Evolutionary conservation across 164 flowering plant genomes (phyloP).

Genomic region (Amborella trichopoda): DNA sequence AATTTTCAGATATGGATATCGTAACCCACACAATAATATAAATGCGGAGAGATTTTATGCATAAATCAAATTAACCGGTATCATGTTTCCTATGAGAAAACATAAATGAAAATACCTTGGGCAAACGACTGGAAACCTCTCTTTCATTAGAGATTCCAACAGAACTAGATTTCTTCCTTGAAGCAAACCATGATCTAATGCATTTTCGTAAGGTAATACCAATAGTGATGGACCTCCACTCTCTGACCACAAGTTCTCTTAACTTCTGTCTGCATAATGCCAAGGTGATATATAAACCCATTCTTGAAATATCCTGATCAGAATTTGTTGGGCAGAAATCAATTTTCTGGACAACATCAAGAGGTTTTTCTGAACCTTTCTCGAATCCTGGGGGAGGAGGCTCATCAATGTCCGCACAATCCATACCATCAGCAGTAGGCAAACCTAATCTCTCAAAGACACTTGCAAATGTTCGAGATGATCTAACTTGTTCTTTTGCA

Average conservation of each 20-base stretch:
- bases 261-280: conserved; percentile 66
- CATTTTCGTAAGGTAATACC: conserved; percentile 22
- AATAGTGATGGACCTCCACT: conserved; percentile 32
- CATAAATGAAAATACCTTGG: conserved; percentile 1
- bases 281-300: conserved; percentile 35
- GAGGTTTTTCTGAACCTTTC: conserved; percentile 5
- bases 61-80: no score
- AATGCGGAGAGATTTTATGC: no score
- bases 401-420: conserved; percentile 24
- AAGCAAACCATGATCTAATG: conserved; percentile 18
- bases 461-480: no score
- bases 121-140: background rate
- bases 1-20: no score
- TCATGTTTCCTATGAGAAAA: no score
- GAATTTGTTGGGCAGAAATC: conserved; percentile 26
- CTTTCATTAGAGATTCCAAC: conserved; percentile 18
- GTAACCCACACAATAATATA: no score
- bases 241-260: conserved; percentile 47
- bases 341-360: conserved; percentile 8
- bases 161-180: conserved; percentile 14
- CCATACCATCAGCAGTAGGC: conserved; percentile 14
- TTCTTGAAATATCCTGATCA: conserved; percentile 20
- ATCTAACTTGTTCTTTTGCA: no score
- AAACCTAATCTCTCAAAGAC: conserved; percentile 33
- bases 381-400: conserved; percentile 59